Evolutionary conservation across 345 rosid genomes (phyloP), one percentile per base, ranked within the genome.

Genomic region (Acer negundo): DNA sequence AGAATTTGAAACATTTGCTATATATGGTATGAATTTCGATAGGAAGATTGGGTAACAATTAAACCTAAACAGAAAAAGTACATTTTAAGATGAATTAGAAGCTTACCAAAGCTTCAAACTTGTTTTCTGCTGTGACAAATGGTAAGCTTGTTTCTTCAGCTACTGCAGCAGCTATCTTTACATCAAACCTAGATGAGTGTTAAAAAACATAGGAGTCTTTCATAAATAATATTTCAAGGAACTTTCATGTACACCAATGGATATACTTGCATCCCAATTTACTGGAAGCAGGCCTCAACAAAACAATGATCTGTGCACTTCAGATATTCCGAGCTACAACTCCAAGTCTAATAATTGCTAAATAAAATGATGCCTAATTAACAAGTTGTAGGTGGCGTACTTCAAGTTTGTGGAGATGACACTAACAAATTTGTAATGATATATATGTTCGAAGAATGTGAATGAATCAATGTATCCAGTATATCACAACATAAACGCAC

Each of bases 31-130:
- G 46, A 42, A 58, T 58, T 7, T 58, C n/a, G 49, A 44, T 44
- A 10, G 10, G 20, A 58, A 20, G 40, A 66, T 47, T 67, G 3
- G 71, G 56, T 64, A 71, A 55, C 23, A 5, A 53, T 24, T 56
- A 62, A 70, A 55, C 56, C 58, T 35, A 64, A 53, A 20, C 62
- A 47, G 19, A 31, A 72, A 78, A 70, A 56, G 49, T 46, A 62
- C 61, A 69, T 62, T 19, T 55, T 42, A 24, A 26, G 40, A 19
- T 42, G 51, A 76, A 46, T 69, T 53, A 81, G 79, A 77, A 76
- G 82, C 88, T 86, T 78, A 92, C 99, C 98, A 95, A 84, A 79
- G 99, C 99, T 85, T 95, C 99, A 83, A 95, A 93, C 89, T 93
- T 93, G 86, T 95, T 95, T 86, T 95, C 98, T 51, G 99, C 99